Base-by-base conservation (phyloP, 75 land plant genomes). In the Pinus albicaulis region DNA sequence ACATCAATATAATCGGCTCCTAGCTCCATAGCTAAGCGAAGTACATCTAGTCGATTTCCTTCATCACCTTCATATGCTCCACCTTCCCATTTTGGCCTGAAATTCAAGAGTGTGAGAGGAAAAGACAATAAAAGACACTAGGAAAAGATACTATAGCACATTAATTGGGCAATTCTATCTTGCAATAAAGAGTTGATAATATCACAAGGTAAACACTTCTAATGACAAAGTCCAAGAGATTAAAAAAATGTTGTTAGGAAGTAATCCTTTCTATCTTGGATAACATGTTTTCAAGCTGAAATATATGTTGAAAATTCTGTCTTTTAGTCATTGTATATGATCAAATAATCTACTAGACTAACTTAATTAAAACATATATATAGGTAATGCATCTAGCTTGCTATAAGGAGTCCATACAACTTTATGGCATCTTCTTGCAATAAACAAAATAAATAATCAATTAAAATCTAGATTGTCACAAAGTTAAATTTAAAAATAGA, bases 11-110 rank as follows among this genome's bases (percentile, higher is more conserved):
- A 85, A 57, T 85, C 87, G 11, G 85, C 87, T 75, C 84, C 85
- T 19, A 85, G 78, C 0, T 85, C 75, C 55, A 79, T 41, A 23
- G 85, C 87, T 56, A 59, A 59, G 15, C 76, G 74, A 60, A 85
- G 80, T 28, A 73, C 68, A 34, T 74, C 71, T 44, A 83, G 75
- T 25, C 87, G 76, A 17, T 74, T 12, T 15, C 38, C 77, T 75
- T 85, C 87, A 66, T 81, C 74, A 8, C 85, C 87, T 63, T 70
- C 82, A 65, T 75, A 82, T 52, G 55, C 74, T 44, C 85, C 87
- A 16, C 87, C 86, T 82, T 85, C 87, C 87, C 87, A 85, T 56
- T 74, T 83, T 57, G 87, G 86, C 80, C 86, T 85, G 83, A 59
- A 81, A 77, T 31, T 16, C 34, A 28, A 31, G 19, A 28, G 19